These are phyloP conservation scores for Oryza meyeriana DNA, from an alignment of 176 grass and related monocot species.

Conservation along the genomic window DNA sequence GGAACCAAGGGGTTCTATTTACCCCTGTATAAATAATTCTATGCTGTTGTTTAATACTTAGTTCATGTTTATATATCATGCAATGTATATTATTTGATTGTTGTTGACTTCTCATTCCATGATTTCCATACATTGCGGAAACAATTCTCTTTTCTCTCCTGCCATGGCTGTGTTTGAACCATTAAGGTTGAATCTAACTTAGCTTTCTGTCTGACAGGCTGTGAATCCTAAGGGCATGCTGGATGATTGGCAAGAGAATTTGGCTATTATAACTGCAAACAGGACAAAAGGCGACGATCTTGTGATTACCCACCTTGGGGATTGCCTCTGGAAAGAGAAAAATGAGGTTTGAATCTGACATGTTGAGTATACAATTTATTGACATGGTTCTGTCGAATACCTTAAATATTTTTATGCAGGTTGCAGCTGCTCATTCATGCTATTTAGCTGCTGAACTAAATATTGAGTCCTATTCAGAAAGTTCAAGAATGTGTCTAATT, in stretches of 20 bases:
- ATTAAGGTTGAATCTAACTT: background rate
- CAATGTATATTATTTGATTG: background rate
- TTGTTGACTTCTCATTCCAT: background rate
- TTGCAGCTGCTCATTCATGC: slow-evolving; percentile 87
- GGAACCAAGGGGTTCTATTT: background rate
- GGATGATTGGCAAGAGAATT: slow-evolving; percentile 93
- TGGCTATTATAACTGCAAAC: slow-evolving; percentile 92
- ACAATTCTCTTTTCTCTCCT: background rate
- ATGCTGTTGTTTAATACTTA: background rate
- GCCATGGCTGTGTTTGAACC: background rate
- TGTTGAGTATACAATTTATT: slow-evolving; percentile 8
- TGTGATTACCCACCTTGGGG: slow-evolving; percentile 89
- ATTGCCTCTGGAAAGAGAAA: slow-evolving; percentile 98
- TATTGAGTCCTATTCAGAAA: slow-evolving; percentile 80
- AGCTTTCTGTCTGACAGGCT: background rate
- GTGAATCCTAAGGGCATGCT: slow-evolving; percentile 54
- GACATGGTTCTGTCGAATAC: slow-evolving; percentile 5
- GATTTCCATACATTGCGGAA: background rate
- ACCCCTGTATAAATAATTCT: background rate
- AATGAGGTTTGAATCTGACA: slow-evolving; percentile 63
- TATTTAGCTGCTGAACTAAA: slow-evolving; percentile 92
- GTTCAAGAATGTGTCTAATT: slow-evolving; percentile 83
- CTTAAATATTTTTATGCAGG: slow-evolving; percentile 42
- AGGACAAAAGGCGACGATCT: slow-evolving; percentile 86
- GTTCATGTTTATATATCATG: background rate